Evolutionary conservation across 2,329 filamentous ascomycete species (phyloP), one percentile per base, ranked within the genome.

Genomic region (Fusarium buxicola): DNA sequence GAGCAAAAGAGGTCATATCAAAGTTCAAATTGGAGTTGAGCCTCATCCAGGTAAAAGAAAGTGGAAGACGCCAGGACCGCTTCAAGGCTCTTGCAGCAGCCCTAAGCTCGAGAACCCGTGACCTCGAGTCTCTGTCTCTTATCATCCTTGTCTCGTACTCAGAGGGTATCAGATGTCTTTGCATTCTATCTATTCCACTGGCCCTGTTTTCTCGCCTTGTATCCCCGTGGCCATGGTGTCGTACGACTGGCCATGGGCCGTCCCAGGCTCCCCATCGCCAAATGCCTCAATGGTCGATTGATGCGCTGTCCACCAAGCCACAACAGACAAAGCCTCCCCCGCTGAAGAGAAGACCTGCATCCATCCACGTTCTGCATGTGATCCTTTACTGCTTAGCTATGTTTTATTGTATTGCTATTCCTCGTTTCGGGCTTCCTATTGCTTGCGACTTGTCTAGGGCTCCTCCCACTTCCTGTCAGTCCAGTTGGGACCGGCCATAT

Each of bases 241-340:
- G 54, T 61, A 67, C 60, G 60, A 69, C 60, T 68, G 65, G 66
- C 59, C 47, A 63, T 44, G 16, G 50, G 45, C 43, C 32, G 50
- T 38, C n/a, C n/a, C n/a, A n/a, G n/a, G n/a, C n/a, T n/a, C n/a
- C n/a, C 38, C 13, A 4, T 52, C 27, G 31, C 45, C 31, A 50
- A 41, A 50, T 60, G 63, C 62, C 64, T 68, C 55, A 58, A 60
- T 61, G 57, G 63, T 40, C 51, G 48, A 45, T 58, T 55, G 66
- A 69, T 69, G 66, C 46, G 66, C 68, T 69, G 66, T 60, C 60
- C 60, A 58, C 31, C 38, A 48, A 66, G 61, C 62, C 63, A 60
- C 63, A 25, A 41, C 55, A 56, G 55, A 44, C 31, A 34, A n/a
- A 27, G 31, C 28, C 51, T 36, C 27, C n/a, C 18, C 53, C 10